phyloP scores from a whole-genome alignment of 495 filamentous ascomycete species.

The Lineolata rhizophorae region DNA sequence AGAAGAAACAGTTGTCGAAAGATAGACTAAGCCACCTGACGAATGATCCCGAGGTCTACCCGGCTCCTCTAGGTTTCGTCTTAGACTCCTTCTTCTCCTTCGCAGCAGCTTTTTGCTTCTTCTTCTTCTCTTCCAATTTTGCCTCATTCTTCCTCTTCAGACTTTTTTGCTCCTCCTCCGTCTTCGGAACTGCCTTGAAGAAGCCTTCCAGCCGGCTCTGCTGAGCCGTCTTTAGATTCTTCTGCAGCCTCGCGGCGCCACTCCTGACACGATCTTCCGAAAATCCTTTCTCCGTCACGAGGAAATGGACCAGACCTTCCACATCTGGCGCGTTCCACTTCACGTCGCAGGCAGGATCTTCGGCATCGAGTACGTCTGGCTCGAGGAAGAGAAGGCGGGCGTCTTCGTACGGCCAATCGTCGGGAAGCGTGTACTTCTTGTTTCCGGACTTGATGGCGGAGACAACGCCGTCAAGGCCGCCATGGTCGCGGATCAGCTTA shows the following conservation, averaged over 20 bases:
- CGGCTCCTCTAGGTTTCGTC: constrained; percentile 50
- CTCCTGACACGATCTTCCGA: constrained; percentile 75
- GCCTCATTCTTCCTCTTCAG: constrained; percentile 87
- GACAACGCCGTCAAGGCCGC: constrained; percentile 67
- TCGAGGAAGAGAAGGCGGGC: constrained; percentile 78
- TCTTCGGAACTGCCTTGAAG: constrained; percentile 85
- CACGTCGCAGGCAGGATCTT: constrained; percentile 77
- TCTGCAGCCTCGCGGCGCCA: constrained; percentile 53
- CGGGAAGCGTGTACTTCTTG: constrained; percentile 60
- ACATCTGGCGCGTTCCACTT: constrained; percentile 90
- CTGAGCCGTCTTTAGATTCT: constrained; percentile 72
- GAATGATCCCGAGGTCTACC: no score
- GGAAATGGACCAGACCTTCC: constrained; percentile 68
- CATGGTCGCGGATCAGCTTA: constrained; percentile 79
- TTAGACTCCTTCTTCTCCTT: constrained; percentile 78
- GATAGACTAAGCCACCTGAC: no score
- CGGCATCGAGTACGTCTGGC: constrained; percentile 71
- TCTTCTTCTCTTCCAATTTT: constrained; percentile 74
- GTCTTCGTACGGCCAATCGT: constrained; percentile 85
- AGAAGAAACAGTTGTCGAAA: no score
- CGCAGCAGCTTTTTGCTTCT: constrained; percentile 76
- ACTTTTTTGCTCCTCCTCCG: constrained; percentile 54
- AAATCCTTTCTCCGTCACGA: constrained; percentile 90
- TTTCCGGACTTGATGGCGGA: constrained; percentile 53
- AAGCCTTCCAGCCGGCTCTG: constrained; percentile 91